Conservation (phyloP, 257 asterid species). For the Schizonepeta tenuifolia region DNA sequence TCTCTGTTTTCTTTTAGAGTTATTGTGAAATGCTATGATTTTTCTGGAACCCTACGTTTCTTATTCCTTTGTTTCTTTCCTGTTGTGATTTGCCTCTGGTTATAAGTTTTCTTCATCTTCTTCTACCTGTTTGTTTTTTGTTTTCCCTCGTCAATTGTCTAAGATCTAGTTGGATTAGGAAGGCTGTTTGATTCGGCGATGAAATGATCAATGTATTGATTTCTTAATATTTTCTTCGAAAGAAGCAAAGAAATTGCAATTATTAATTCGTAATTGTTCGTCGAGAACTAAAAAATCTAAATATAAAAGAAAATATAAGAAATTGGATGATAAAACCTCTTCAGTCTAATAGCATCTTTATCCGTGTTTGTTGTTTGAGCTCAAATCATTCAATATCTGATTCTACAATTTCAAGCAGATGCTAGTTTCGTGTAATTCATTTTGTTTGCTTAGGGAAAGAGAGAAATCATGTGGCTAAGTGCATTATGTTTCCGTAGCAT, state of each 20-base stretch:
- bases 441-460: background rate
- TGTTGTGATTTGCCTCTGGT: background rate
- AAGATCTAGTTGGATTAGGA: background rate
- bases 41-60: background rate
- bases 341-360: background rate
- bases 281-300: background rate
- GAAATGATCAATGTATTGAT: conserved; percentile 6
- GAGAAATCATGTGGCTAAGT: conserved; percentile 6
- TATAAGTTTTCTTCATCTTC: background rate
- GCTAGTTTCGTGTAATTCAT: background rate
- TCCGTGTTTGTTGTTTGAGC: conserved; percentile 8
- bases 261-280: background rate
- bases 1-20: background rate
- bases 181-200: conserved; percentile 9
- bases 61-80: no score
- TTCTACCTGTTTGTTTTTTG: background rate
- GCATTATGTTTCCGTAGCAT: background rate
- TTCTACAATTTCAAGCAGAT: background rate
- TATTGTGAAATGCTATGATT: background rate
- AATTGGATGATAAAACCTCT: conserved; percentile 10
- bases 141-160: background rate
- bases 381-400: background rate
- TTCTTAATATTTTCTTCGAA: background rate
- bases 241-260: background rate
- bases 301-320: background rate